Base-by-base conservation (phyloP, 176 grass and related monocot genomes). In the Bonia amplexicaulis region DNA sequence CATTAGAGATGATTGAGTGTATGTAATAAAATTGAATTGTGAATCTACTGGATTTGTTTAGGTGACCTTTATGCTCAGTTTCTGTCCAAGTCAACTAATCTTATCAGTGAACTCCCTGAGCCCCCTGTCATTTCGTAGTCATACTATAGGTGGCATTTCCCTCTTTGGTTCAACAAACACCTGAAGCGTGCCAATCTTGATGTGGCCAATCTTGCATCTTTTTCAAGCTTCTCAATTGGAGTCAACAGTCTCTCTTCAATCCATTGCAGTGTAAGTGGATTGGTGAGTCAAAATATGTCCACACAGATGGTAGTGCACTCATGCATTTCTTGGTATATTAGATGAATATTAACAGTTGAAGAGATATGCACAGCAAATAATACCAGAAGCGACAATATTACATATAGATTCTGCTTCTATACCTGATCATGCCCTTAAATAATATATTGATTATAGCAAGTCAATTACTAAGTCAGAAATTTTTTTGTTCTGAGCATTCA, bases 111-210 rank as follows among this genome's bases (percentile, higher is more conserved):
- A 54, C 37, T 69, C 52, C 64, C 7, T 26, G 23, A 35, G 22
- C 13, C 2, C 54, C 6, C 4, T 52, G 76, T 33, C 42, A 59
- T 45, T 84, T 88, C 14, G 23, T 73, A 37, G 33, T 64, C 52
- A 80, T 60, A 57, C 39, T 35, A 48, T 67, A 80, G 35, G 44
- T 65, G 17, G 3, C 37, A 73, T 58, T 60, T 35, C 58, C 96
- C 93, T 91, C 96, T 93, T 84, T 93, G 93, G 85, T 95, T 95
- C 54, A 98, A 77, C 85, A 95, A 90, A 77, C 96, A 98, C 87
- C 96, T 92, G 91, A 98, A 98, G 77, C 91, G 85, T 59, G 93
- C 89, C 69, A 95, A 86, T 86, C 93, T 93, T 87, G 72, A 66
- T 64, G 85, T 90, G 15, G 88, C 91, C 76, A 86, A 89, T 65